These are phyloP conservation scores for Mycosphaerella sp. DNA, from an alignment of 2,329 filamentous ascomycete species.

Conservation along the genomic window DNA sequence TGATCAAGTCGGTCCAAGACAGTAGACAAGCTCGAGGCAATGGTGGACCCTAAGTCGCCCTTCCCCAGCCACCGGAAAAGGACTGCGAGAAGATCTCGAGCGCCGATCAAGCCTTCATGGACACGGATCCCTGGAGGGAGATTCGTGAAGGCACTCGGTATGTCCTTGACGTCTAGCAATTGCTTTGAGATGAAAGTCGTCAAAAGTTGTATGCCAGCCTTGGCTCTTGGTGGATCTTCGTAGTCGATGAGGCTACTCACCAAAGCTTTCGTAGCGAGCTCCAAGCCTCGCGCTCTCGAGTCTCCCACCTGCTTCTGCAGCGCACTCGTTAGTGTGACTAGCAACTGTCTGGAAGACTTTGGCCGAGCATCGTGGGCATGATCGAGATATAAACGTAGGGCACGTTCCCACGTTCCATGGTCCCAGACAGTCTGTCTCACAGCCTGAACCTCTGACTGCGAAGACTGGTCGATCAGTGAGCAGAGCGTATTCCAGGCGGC, in stretches of 20 bases:
- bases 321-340: constrained; percentile 37
- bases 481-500: constrained; percentile 45
- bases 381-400: constrained; percentile 40
- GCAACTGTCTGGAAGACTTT: constrained; percentile 45
- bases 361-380: constrained; percentile 41
- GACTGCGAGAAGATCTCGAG: constrained; percentile 9
- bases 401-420: constrained; percentile 35
- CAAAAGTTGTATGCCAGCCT: constrained; percentile 21
- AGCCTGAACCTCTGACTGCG: constrained; percentile 27
- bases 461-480: constrained; percentile 39
- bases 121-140: not conserved
- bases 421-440: constrained; percentile 32
- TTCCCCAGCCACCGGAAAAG: constrained; percentile 33
- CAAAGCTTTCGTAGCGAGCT: constrained; percentile 1
- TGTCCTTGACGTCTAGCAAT: constrained; percentile 9
- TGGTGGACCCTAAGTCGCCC: constrained; percentile 32
- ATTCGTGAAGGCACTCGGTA: constrained; percentile 6
- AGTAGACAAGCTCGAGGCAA: constrained; percentile 27
- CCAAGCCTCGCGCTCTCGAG: not conserved
- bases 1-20: constrained; percentile 32
- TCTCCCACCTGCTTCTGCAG: constrained; percentile 27
- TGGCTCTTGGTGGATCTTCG: constrained; percentile 15
- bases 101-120: not conserved
- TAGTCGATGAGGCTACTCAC: constrained; percentile 12
- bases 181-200: constrained; percentile 18